Conservation (phyloP, 108 stramenopile genomes). For the Schizochytrium sp. region DNA sequence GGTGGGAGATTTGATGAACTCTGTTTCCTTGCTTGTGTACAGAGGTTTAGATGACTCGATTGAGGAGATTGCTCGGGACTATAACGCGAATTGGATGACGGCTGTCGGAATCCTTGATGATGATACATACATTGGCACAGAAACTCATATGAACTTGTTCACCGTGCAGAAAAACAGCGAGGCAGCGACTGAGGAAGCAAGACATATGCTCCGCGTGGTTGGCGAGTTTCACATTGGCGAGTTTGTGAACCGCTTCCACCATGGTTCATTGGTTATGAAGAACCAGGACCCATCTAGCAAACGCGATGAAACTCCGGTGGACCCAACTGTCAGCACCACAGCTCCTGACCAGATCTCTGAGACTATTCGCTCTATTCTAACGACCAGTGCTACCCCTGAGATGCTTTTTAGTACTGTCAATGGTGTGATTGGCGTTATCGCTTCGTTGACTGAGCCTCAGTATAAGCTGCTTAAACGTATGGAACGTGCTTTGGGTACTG, state of each 20-base stretch:
- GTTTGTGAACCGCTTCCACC: constrained; percentile 91
- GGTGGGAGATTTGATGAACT: constrained; percentile 97
- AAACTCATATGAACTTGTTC: constrained; percentile 91
- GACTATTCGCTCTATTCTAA: constrained; percentile 64
- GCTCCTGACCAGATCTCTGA: constrained; percentile 42
- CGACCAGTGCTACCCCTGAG: constrained; percentile 54
- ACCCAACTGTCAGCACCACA: constrained; percentile 10
- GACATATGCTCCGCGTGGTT: constrained; percentile 86
- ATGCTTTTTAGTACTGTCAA: constrained; percentile 93
- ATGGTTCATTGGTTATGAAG: constrained; percentile 91
- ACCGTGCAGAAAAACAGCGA: constrained; percentile 84
- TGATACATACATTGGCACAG: constrained; percentile 90
- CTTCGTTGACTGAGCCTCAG: constrained; percentile 85
- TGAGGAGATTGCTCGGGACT: constrained; percentile 93
- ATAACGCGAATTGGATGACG: constrained; percentile 93
- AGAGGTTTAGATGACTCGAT: constrained; percentile 82
- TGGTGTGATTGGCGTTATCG: constrained; percentile 89
- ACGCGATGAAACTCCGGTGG: constrained; percentile 54
- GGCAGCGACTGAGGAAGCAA: constrained; percentile 86
- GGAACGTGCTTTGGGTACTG: constrained; percentile 80
- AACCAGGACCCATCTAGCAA: constrained; percentile 39
- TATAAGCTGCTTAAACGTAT: constrained; percentile 86
- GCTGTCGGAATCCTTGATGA: constrained; percentile 91
- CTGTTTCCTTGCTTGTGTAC: constrained; percentile 89
- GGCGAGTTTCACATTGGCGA: constrained; percentile 96